These are phyloP conservation scores for Paecilomyces niveus DNA, from an alignment of 2,329 filamentous ascomycete species.

Conservation along the genomic window DNA sequence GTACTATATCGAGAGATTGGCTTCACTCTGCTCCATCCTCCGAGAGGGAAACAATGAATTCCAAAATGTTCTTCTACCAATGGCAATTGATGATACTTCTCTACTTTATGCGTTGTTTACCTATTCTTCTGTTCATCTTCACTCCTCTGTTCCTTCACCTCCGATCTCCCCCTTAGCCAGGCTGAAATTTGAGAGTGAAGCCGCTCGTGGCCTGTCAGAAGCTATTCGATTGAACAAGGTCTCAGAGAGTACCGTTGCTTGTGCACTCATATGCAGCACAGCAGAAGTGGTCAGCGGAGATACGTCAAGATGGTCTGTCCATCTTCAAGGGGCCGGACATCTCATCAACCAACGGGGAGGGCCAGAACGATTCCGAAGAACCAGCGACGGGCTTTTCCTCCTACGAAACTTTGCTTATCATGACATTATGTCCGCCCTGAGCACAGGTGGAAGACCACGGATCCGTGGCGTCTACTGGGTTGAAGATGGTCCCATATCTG, in stretches of 20 bases:
- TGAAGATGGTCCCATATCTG: conserved; percentile 1
- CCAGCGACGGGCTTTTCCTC: conserved; percentile 7
- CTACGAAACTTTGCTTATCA: conserved; percentile 11
- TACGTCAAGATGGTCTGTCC: conserved; percentile 8
- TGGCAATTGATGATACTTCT: conserved; percentile 10
- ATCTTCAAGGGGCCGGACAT: conserved; percentile 9
- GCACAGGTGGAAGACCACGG: conserved; percentile 6
- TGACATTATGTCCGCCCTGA: conserved; percentile 9
- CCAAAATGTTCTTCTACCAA: conserved; percentile 4
- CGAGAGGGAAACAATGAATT: conserved; percentile 5
- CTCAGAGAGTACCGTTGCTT: conserved; percentile 8
- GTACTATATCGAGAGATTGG: conserved; percentile 5
- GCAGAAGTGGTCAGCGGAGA: conserved; percentile 8
- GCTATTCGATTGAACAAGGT: conserved; percentile 8
- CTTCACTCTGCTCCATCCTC: conserved; percentile 7
- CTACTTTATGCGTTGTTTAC: conserved; percentile 9
- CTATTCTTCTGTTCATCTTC: conserved; percentile 8
- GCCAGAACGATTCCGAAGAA: conserved; percentile 3
- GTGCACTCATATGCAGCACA: conserved; percentile 8
- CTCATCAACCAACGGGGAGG: conserved; percentile 6
- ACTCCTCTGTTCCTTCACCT: conserved; percentile 2
- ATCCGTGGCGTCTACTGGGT: conserved; percentile 7
- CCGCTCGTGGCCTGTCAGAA: conserved; percentile 8
- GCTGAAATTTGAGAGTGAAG: conserved; percentile 7
- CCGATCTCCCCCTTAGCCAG: conserved; percentile 1